Conservation (phyloP, 371 early-diverging fungal species). For the Funneliformis caledonium region DNA sequence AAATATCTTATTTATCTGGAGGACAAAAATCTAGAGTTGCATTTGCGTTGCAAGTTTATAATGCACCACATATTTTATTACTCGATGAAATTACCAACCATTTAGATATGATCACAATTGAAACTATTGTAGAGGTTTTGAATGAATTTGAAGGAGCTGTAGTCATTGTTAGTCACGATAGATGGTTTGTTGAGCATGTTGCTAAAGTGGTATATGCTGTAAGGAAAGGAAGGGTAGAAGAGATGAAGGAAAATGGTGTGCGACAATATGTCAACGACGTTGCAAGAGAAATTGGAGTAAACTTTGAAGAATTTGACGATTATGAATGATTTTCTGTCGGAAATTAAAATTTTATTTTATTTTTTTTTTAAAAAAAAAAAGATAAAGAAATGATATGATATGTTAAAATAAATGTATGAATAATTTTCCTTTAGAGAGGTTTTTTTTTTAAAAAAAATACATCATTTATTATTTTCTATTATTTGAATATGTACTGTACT, state of each 20-base stretch:
- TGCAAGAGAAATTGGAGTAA: constrained; percentile 42
- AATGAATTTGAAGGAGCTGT: constrained; percentile 65
- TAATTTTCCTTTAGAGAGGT: no score
- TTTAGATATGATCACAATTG: constrained; percentile 76
- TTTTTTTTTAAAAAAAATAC: no score
- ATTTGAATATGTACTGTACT: no score
- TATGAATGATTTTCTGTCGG: background rate
- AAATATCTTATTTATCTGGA: constrained; percentile 65
- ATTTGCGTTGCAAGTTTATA: constrained; percentile 68
- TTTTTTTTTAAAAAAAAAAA: no score
- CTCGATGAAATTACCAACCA: constrained; percentile 90
- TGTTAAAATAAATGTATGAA: no score
- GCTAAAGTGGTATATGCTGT: constrained; percentile 25
- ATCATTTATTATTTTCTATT: no score
- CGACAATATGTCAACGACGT: constrained; percentile 47
- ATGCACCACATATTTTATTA: constrained; percentile 75
- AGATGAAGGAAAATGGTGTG: constrained; percentile 44
- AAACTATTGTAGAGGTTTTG: constrained; percentile 65
- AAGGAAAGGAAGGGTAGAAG: constrained; percentile 3
- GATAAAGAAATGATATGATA: no score
- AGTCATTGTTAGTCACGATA: constrained; percentile 75
- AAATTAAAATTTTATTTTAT: no score
- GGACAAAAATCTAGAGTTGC: constrained; percentile 80
- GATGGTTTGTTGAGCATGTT: constrained; percentile 69
- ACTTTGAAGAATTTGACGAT: constrained; percentile 16